phyloP scores from a whole-genome alignment of 2,329 filamentous ascomycete genomes.

The Phialocephala sp. region DNA sequence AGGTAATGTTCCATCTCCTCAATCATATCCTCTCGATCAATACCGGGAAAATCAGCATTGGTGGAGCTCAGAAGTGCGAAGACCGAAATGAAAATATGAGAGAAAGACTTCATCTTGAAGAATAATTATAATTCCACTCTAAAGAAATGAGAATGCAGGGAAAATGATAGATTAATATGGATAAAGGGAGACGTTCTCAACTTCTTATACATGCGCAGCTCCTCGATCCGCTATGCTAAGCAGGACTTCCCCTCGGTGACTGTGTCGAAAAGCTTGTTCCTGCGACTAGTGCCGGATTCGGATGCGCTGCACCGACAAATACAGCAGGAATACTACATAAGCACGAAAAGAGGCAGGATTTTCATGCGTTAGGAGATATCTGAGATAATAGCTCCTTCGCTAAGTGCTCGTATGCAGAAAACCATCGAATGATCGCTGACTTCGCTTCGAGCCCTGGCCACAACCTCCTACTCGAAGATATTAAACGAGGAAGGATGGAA shows the following conservation, averaged over 20 bases:
- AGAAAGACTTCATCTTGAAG: conserved; percentile 4
- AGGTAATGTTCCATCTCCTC: conserved; percentile 27
- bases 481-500: neutral
- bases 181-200: neutral
- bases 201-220: neutral
- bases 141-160: neutral
- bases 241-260: neutral
- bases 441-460: neutral
- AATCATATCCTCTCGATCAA: conserved; percentile 22
- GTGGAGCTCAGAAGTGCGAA: neutral
- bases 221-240: neutral
- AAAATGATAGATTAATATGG: neutral
- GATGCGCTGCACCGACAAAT: neutral
- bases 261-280: neutral
- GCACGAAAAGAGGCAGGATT: neutral
- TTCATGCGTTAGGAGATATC: neutral
- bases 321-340: neutral
- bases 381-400: neutral
- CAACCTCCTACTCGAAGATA: neutral
- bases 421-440: neutral
- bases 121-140: neutral
- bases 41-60: conserved; percentile 15
- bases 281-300: neutral
- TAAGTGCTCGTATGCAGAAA: conserved; percentile 4
- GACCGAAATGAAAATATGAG: neutral